phyloP scores from a whole-genome alignment of 805 yeast genomes.

The Komagataella populi region DNA sequence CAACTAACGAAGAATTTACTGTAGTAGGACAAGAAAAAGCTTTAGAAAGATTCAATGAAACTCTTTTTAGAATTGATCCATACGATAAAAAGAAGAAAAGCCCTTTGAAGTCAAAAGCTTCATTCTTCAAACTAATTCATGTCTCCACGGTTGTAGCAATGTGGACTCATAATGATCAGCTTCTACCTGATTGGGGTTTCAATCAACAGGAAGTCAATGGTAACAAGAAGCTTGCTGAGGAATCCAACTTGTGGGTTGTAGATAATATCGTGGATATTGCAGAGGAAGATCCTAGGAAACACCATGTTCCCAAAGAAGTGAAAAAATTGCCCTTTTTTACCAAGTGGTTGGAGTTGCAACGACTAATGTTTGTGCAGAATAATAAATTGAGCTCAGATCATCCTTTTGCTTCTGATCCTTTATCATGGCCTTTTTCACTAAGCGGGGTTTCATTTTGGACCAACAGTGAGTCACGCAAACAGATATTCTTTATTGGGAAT shows the following conservation, averaged over 20 bases:
- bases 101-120: slow-evolving; percentile 54
- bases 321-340: slow-evolving; percentile 57
- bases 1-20: slow-evolving; percentile 92
- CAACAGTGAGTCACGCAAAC: slow-evolving; percentile 44
- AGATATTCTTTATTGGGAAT: slow-evolving; percentile 87
- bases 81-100: slow-evolving; percentile 36
- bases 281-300: slow-evolving; percentile 40
- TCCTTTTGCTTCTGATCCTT: slow-evolving; percentile 91
- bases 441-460: slow-evolving; percentile 98
- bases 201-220: slow-evolving; percentile 91
- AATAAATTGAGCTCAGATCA: slow-evolving; percentile 78
- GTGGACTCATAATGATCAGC: slow-evolving; percentile 81
- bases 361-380: slow-evolving; percentile 83
- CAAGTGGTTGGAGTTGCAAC: slow-evolving; percentile 86
- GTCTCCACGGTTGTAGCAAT: slow-evolving; percentile 81
- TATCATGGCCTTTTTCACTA: slow-evolving; percentile 79
- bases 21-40: slow-evolving; percentile 54
- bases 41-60: slow-evolving; percentile 45
- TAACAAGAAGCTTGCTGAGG: slow-evolving; percentile 63
- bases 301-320: slow-evolving; percentile 51
- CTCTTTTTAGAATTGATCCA: slow-evolving; percentile 64
- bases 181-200: slow-evolving; percentile 92
- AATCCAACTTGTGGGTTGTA: slow-evolving; percentile 61
- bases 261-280: slow-evolving; percentile 51
- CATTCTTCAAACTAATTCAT: slow-evolving; percentile 61